Base-by-base conservation (phyloP, 1,284 basidiomycete genomes). In the Neotropicomus parvogracilis region DNA sequence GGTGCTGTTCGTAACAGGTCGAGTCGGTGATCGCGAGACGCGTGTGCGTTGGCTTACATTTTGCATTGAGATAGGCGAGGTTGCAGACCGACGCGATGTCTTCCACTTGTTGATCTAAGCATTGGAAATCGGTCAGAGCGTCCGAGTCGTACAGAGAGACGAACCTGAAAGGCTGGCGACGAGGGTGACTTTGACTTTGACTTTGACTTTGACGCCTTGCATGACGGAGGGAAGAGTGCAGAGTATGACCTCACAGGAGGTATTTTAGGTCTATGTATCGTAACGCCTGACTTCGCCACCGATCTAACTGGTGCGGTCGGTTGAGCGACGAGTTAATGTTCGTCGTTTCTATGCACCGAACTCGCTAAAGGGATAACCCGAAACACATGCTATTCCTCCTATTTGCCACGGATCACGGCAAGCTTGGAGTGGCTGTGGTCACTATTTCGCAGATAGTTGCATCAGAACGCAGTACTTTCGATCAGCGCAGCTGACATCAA, bases 71-170 rank as follows among this genome's bases (percentile, higher is more conserved):
- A 13, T 49, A 50, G 6, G 48, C 48, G 20, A 24, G 20, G 17
- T 43, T 31, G 11, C 37, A 41, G 13, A 49, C 11, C 10, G 21
- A 35, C 6, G 14, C 7, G 10, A 42, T 21, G 10, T 50, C 48
- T 11, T 49, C 48, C 17, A 50, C 16, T 9, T 49, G 32, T 31
- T 29, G 20, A 16, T 50, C 48, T 49, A n/a, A 13, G 9, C 34
- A 13, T n/a, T 8, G 8, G 3, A 2, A 11, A 16, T 7, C 13
- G 1, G 4, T 4, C 17, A 7, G 24, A 9, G 10, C 9, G 16
- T 11, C n/a, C 24, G 8, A 24, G 24, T 24, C 24, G 8, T n/a
- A n/a, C n/a, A n/a, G 16, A 17, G 21, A n/a, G 19, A 41, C 32
- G 4, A 11, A 36, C 48, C 48, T 31, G 47, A 41, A n/a, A 49